These are phyloP conservation scores for Tylopilus orsonianus DNA, from an alignment of 1,284 basidiomycete genomes.

Conservation along the genomic window DNA sequence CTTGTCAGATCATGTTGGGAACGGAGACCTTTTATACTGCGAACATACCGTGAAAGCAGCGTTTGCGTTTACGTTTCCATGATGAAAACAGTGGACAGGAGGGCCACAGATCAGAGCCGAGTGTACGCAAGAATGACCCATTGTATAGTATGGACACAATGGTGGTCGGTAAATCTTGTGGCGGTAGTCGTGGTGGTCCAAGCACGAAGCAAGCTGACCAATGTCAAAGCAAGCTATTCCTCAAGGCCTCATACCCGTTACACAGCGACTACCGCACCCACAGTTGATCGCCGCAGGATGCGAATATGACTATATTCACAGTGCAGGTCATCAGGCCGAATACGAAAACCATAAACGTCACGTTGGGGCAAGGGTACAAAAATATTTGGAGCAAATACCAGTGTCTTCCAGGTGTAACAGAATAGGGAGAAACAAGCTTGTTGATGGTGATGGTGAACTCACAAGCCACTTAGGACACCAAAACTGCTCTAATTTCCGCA, in stretches of 20 bases:
- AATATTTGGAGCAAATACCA: constrained; percentile 4
- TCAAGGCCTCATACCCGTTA: no score
- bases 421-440: background rate
- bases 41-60: constrained; percentile 12
- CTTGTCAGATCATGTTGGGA: background rate
- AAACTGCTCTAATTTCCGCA: constrained; percentile 28
- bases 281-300: no score
- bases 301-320: no score
- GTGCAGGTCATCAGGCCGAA: background rate
- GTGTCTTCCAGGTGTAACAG: background rate
- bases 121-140: background rate
- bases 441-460: constrained; percentile 10
- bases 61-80: background rate
- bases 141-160: constrained; percentile 8
- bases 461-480: constrained; percentile 15
- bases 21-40: constrained; percentile 1
- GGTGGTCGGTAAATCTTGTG: no score
- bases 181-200: constrained; percentile 3
- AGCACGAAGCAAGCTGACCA: background rate
- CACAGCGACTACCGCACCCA: no score
- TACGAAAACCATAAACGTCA: background rate
- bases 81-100: constrained; percentile 3
- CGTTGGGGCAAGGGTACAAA: background rate
- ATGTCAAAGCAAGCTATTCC: background rate
- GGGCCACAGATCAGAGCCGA: constrained; percentile 2